Evolutionary conservation across 2,329 filamentous ascomycete species (phyloP), one percentile per base, ranked within the genome.

Genomic region (Cytospora paraplurivora): DNA sequence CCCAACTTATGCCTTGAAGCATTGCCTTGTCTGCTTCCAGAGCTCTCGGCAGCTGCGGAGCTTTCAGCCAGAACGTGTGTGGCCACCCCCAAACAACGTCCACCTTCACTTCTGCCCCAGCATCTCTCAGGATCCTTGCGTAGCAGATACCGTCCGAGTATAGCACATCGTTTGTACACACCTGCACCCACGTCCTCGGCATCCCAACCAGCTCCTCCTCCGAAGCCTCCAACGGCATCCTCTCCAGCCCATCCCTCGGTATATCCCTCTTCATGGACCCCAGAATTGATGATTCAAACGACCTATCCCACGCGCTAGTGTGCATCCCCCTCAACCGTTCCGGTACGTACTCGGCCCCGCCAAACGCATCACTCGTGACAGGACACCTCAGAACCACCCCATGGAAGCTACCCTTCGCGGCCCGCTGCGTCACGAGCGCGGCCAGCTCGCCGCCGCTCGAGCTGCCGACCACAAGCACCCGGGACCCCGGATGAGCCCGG

Each of bases 111-210:
- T 77, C 73, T 0, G 77, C 73, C 12, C 77, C 78, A 4, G 73
- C 75, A 13, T 73, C 70, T 49, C 70, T 72, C 63, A 84, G 69
- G 3, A 74, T 69, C 69, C 77, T 77, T 4, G 77, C 80, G 68
- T 82, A 82, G 66, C 81, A 83, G 10, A 81, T 66, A 11, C 81
- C 81, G 69, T 84, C 81, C 21, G 78, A 80, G 70, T 82, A 83
- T 64, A 82, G 75, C 49, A 77, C 76, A 66, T 84, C 81, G 59
- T 83, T 83, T 10, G 78, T 80, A 63, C 77, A 78, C 5, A 82
- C 71, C 72, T 84, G 81, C 17, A 83, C 75, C 76, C 78, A 84
- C 52, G 78, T 79, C 62, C 74, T 72, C 62, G 78, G 76, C 66
- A 78, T 69, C 1, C 63, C 71, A 6, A 67, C 60, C 50, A 82